phyloP scores from a whole-genome alignment of 2,329 filamentous ascomycete species.

The Penicillium sp. region DNA sequence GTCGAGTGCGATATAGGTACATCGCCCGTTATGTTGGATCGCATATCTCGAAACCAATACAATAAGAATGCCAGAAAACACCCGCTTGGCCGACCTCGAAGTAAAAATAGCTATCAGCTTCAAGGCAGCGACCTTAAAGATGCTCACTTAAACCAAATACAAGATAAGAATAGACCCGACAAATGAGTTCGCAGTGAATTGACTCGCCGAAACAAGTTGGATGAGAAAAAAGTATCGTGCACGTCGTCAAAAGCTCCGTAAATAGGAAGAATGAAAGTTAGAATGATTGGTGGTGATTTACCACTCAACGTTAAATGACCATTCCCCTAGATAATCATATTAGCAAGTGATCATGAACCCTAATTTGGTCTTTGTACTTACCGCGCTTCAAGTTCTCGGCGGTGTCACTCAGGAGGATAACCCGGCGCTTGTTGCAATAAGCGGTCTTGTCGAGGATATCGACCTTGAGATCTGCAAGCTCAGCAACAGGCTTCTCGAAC shows the following conservation, averaged over 20 bases:
- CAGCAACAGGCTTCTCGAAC: constrained; percentile 94
- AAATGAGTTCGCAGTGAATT: not conserved
- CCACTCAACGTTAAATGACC: constrained; percentile 47
- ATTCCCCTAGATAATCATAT: constrained; percentile 35
- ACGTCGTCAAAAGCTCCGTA: constrained; percentile 24
- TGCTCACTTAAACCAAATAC: not conserved
- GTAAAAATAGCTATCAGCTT: not conserved
- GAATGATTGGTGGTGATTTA: constrained; percentile 17
- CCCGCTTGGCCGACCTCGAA: constrained; percentile 1
- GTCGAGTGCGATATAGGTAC: not conserved
- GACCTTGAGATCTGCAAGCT: constrained; percentile 81
- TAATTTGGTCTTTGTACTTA: constrained; percentile 43
- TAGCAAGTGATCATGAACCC: not conserved
- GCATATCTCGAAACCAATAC: not conserved
- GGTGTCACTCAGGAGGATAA: constrained; percentile 87
- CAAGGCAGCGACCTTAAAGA: not conserved
- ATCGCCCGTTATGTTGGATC: not conserved
- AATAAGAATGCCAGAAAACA: not conserved
- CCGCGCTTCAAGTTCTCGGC: constrained; percentile 86
- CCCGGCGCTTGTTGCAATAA: constrained; percentile 87
- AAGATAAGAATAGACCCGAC: not conserved
- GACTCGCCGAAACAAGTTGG: not conserved
- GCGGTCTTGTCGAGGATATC: constrained; percentile 98
- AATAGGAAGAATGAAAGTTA: not conserved
- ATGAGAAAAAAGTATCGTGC: constrained; percentile 9